Conservation (phyloP, 1,284 basidiomycete genomes). For the Chalciporus piperatoides region DNA sequence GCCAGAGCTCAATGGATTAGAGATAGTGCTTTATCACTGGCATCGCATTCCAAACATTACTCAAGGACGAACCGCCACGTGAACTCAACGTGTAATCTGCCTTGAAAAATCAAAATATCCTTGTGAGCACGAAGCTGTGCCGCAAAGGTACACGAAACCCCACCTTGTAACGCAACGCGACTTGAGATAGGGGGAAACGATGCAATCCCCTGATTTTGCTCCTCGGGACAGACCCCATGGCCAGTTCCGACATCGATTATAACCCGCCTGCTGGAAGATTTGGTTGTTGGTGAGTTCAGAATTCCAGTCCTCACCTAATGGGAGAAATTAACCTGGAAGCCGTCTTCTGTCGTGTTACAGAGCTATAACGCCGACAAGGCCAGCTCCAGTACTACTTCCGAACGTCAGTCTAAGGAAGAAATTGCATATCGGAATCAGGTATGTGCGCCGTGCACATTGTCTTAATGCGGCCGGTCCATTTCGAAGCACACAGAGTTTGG, state of each 20-base stretch:
- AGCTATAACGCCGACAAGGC: background rate
- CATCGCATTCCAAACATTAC: background rate
- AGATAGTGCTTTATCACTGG: background rate
- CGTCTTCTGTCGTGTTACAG: background rate
- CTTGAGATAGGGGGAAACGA: background rate
- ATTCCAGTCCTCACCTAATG: background rate
- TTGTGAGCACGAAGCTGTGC: background rate
- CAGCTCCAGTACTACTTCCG: background rate
- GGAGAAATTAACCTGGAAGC: background rate
- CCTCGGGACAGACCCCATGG: background rate
- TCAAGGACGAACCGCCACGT: background rate
- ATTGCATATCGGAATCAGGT: background rate
- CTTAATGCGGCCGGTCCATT: background rate
- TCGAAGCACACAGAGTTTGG: background rate
- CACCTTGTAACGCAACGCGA: background rate
- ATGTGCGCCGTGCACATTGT: background rate
- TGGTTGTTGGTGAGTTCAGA: background rate
- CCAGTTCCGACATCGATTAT: background rate
- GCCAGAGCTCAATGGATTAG: background rate
- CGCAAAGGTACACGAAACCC: background rate
- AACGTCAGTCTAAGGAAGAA: background rate
- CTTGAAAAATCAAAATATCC: background rate
- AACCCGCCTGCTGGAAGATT: background rate
- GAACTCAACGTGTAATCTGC: background rate
- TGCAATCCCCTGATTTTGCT: too few species aligned